phyloP scores from a whole-genome alignment of 352 stramenopile species.

The Salisapilia sapeloensis region DNA sequence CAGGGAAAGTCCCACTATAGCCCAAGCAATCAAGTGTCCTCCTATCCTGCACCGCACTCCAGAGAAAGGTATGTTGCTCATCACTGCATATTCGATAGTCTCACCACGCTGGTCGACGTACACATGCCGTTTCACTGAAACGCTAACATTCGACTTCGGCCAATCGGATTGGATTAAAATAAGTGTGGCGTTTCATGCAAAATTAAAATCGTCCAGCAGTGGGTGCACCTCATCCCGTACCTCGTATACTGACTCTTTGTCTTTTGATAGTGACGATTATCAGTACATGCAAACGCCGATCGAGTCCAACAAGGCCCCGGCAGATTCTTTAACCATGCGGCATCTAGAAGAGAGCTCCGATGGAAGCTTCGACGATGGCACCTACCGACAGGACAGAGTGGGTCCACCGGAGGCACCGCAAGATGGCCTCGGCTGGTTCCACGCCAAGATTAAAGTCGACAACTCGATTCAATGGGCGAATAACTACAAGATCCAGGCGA shows the following conservation, averaged over 20 bases:
- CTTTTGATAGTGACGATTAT: constrained; percentile 12
- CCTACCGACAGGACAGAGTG: constrained; percentile 43
- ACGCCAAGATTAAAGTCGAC: constrained; percentile 75
- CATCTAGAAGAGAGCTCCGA: constrained; percentile 56
- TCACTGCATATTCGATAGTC: too few species aligned
- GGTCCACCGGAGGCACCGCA: constrained; percentile 16
- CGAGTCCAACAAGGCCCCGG: constrained; percentile 15
- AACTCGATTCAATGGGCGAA: constrained; percentile 75
- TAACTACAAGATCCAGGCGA: constrained; percentile 77
- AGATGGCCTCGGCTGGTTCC: constrained; percentile 70
- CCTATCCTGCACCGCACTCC: too few species aligned
- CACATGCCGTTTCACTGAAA: too few species aligned
- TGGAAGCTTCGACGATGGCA: constrained; percentile 54
- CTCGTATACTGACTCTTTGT: neutral
- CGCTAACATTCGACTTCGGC: too few species aligned
- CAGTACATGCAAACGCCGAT: constrained; percentile 33
- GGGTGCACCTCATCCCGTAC: neutral
- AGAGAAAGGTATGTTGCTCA: too few species aligned
- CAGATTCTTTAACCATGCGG: constrained; percentile 8
- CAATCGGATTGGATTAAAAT: too few species aligned
- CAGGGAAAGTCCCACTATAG: too few species aligned
- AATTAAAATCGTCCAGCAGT: too few species aligned
- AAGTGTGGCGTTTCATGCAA: too few species aligned
- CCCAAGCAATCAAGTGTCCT: too few species aligned
- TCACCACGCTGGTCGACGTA: too few species aligned